phyloP scores from a whole-genome alignment of 1,284 basidiomycete genomes.

The Cryptococcus sp. region DNA sequence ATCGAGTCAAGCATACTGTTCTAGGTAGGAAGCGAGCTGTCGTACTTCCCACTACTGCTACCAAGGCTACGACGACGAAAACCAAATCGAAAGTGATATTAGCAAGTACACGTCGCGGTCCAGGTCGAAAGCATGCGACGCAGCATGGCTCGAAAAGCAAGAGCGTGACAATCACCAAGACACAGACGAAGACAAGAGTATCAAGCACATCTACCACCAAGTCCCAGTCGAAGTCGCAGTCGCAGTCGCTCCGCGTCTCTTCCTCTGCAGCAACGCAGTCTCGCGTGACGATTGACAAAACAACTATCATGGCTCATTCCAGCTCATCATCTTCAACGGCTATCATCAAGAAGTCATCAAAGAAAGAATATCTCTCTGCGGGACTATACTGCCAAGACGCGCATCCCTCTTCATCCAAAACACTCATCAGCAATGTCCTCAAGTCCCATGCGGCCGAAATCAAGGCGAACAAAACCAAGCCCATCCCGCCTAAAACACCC shows the following conservation, averaged over 20 bases:
- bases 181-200: not conserved
- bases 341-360: not conserved
- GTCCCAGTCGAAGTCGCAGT: not conserved
- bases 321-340: too few species aligned
- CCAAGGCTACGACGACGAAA: too few species aligned
- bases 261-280: too few species aligned
- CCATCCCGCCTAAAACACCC: not conserved
- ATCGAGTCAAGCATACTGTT: too few species aligned
- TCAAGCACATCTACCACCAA: not conserved
- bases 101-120: too few species aligned
- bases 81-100: too few species aligned
- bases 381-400: slow-evolving; percentile 48
- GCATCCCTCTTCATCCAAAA: slow-evolving; percentile 26
- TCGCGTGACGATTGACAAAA: too few species aligned
- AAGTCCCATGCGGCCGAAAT: not conserved
- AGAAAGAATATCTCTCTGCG: slow-evolving; percentile 41
- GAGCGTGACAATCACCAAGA: not conserved
- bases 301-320: too few species aligned
- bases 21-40: too few species aligned
- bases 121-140: not conserved
- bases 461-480: not conserved
- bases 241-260: too few species aligned
- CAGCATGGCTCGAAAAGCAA: slow-evolving; percentile 1
- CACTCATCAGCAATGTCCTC: slow-evolving; percentile 37
- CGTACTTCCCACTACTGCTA: too few species aligned